Percentiles rank a stretch among this genome's conserved stretches.
These are phyloP conservation scores for Lathyrus oleraceus DNA, from an alignment of 306 rosid species.

Conservation along the genomic window DNA sequence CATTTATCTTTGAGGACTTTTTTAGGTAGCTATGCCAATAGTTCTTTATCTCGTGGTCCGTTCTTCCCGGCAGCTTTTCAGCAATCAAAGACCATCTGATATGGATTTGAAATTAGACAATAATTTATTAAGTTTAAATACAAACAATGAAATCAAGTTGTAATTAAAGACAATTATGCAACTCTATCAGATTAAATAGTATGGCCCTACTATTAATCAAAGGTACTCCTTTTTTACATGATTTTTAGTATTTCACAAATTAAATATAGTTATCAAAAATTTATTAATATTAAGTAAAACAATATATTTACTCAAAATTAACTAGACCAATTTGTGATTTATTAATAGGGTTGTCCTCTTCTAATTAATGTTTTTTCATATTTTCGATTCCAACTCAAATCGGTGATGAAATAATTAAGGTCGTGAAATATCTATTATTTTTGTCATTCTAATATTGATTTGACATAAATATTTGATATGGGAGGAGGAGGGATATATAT, in stretches of 20 bases:
- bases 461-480: too few species aligned
- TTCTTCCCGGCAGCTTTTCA: slow-evolving; percentile 59
- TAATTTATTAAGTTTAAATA: not conserved
- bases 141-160: not conserved
- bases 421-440: too few species aligned
- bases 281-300: too few species aligned
- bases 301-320: too few species aligned
- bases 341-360: too few species aligned
- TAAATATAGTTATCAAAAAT: too few species aligned
- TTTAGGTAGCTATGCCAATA: slow-evolving; percentile 66
- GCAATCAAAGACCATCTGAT: slow-evolving; percentile 70
- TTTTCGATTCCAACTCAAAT: too few species aligned
- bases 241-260: not conserved
- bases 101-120: not conserved
- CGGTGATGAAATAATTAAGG: too few species aligned
- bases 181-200: not conserved
- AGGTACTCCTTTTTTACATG: not conserved
- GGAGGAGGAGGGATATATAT: too few species aligned
- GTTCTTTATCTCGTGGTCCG: slow-evolving; percentile 71
- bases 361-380: too few species aligned
- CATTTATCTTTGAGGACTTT: slow-evolving; percentile 28
- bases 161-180: slow-evolving; percentile 3
- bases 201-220: not conserved
- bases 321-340: too few species aligned
- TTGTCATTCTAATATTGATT: too few species aligned